Base-by-base conservation (phyloP, 2,329 filamentous ascomycete genomes). In the Stachybotrys elegans region DNA sequence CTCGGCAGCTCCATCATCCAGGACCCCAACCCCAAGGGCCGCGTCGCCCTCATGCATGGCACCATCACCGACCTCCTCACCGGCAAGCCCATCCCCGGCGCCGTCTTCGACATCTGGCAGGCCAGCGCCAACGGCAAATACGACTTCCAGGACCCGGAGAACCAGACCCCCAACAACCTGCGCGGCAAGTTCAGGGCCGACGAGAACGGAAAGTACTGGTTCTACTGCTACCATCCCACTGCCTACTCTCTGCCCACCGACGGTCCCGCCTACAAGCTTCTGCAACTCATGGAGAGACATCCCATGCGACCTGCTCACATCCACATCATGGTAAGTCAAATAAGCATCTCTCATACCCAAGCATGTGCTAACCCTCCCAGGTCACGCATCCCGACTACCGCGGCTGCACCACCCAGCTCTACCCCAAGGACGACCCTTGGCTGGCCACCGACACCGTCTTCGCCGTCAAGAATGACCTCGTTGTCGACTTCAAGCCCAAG, bases 61-160 rank as follows among this genome's bases (percentile, higher is more conserved):
- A 69, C 74, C 38, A 76, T 89, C 58, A 74, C 65, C 40, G 81
- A 87, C 57, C 70, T 83, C 52, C 70, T 78, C 50, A 86, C 83
- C 46, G 79, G 80, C 58, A 76, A 78, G 67, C 80, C 80, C 49
- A 82, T 89, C 56, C 75, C 74, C 43, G 71, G 73, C 56, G 84
- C 84, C 53, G 81, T 86, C 51, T 80, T 89, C 56, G 86, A 89
- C 60, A 84, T 88, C 70, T 89, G 85, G 85, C 83, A 89, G 61
- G 84, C 85, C 41, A 84, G 78, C 52, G 73, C 82, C 63, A 88
- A 88, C 68, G 84, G 84, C 62, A 81, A 83, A 61, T 88, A 88
- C 71, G 83, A 87, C 59, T 81, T 85, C 73, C 83, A 86, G 65
- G 85, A 88, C 63, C 83, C 83, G 1, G 76, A 82, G 45, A 81